phyloP scores from a whole-genome alignment of 176 grass and related monocot species.

The Bonia amplexicaulis region DNA sequence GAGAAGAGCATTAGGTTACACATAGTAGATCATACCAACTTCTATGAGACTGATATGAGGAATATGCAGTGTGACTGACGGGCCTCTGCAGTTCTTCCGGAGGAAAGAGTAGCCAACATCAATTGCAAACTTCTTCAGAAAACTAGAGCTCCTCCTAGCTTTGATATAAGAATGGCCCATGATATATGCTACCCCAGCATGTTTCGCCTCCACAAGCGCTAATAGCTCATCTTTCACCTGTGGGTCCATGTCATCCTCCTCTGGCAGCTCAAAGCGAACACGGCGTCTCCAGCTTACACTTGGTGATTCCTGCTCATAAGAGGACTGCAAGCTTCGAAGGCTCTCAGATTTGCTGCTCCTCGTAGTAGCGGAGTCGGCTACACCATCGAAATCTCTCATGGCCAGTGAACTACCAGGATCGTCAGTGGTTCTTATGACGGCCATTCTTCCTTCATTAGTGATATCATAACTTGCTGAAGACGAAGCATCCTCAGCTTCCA shows the following conservation, averaged over 20 bases:
- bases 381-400: slow-evolving; percentile 42
- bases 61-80: slow-evolving; percentile 78
- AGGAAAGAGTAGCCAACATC: slow-evolving; percentile 92
- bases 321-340: slow-evolving; percentile 63
- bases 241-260: slow-evolving; percentile 38
- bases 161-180: slow-evolving; percentile 95
- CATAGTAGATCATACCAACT: slow-evolving; percentile 98
- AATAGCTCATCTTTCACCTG: slow-evolving; percentile 80
- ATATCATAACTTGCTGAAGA: slow-evolving; percentile 61
- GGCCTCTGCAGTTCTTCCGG: slow-evolving; percentile 90
- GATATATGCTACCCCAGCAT: slow-evolving; percentile 84
- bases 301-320: slow-evolving; percentile 80
- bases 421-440: slow-evolving; percentile 61
- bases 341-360: slow-evolving; percentile 82
- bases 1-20: slow-evolving; percentile 39
- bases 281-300: slow-evolving; percentile 29
- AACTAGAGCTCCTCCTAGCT: slow-evolving; percentile 78
- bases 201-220: slow-evolving; percentile 78
- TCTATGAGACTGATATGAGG: slow-evolving; percentile 99
- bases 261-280: slow-evolving; percentile 68
- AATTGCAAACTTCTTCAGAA: slow-evolving; percentile 79
- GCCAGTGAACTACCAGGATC: slow-evolving; percentile 38
- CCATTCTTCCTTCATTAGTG: slow-evolving; percentile 92
- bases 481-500: slow-evolving; percentile 76
- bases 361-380: slow-evolving; percentile 28